Base-by-base conservation (phyloP, 2,329 filamentous ascomycete species). In the Alternaria consortialis region DNA sequence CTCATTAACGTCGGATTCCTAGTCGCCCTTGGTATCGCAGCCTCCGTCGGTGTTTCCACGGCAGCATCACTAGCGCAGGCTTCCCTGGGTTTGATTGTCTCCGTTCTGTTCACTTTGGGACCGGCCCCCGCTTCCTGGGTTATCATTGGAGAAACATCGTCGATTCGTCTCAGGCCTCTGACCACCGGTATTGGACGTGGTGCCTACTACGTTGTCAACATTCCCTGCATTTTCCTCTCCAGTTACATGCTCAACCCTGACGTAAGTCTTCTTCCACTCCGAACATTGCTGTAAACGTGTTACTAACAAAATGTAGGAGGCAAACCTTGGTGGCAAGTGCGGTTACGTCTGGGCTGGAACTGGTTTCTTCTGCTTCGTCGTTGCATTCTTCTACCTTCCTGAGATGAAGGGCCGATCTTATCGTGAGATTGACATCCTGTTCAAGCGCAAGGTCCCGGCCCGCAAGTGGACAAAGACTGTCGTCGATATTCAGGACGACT, bases 141-240 rank as follows among this genome's bases (percentile, higher is more conserved):
- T 78, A 88, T 90, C 66, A 90, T 90, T 47, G 87, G 85, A 67
- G 88, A 90, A 77, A 90, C 88, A 2, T 89, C 88, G 0, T 80
- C 88, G 52, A 84, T 90, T 56, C 87, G 88, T 63, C 87, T 90
- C 31, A 77, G 88, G 48, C 86, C 88, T 47, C 79, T 90, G n/a
- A 90, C 86, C 3, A 90, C 88, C 25, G 88, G 87, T 76, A 77
- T 90, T 51, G 88, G 88, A 72, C 87, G 88, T 72, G 88, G 78
- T 54, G 78, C 82, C 12, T 90, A 90, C 82, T 90, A 90, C 77
- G 68, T 88, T 5, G 80, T 88, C 63, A 84, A 90, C 60, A 90
- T 90, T 74, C 87, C 88, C 68, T 88, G 86, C 70, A 90, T 90
- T 72, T 90, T 87, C 84, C 83, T 88, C 9, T 75, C 81, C 7